These are phyloP conservation scores for Metschnikowia henanensis DNA, from an alignment of 805 yeast genomes.

Conservation along the genomic window DNA sequence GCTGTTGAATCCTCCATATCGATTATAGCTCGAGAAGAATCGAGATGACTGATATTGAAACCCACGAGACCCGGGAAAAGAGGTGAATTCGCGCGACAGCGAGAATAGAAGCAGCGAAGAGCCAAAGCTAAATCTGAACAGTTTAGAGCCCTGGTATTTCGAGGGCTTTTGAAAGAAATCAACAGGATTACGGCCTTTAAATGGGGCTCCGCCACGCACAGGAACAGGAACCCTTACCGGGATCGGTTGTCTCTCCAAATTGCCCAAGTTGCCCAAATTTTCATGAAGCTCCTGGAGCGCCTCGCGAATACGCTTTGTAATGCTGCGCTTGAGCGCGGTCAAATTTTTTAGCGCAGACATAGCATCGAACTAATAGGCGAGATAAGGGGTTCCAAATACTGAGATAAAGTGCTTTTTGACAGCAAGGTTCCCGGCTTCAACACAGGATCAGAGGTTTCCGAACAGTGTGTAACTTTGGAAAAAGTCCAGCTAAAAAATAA, in stretches of 20 bases:
- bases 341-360: conserved; percentile 36
- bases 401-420: too few relatives aligned
- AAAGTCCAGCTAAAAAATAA: too few relatives aligned
- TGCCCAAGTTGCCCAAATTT: conserved; percentile 23
- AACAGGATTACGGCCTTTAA: conserved; percentile 3
- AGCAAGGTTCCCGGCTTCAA: too few relatives aligned
- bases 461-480: too few relatives aligned
- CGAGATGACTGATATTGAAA: conserved; percentile 7
- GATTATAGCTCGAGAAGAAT: conserved; percentile 13
- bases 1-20: conserved; percentile 8
- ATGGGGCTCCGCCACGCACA: conserved; percentile 35
- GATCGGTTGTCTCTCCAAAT: conserved; percentile 20
- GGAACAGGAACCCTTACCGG: conserved; percentile 37
- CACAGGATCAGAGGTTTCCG: too few relatives aligned
- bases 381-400: too few relatives aligned
- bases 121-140: too few relatives aligned
- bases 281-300: conserved; percentile 47
- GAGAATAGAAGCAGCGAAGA: neutral
- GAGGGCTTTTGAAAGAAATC: neutral
- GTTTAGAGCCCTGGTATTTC: too few relatives aligned
- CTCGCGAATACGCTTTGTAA: conserved; percentile 47
- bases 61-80: neutral
- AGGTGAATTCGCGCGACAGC: neutral
- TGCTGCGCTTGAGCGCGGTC: conserved; percentile 41
- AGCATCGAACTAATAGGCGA: too few relatives aligned